Conservation (phyloP, 1,284 basidiomycete genomes). For the Anthracocystis setariae region DNA sequence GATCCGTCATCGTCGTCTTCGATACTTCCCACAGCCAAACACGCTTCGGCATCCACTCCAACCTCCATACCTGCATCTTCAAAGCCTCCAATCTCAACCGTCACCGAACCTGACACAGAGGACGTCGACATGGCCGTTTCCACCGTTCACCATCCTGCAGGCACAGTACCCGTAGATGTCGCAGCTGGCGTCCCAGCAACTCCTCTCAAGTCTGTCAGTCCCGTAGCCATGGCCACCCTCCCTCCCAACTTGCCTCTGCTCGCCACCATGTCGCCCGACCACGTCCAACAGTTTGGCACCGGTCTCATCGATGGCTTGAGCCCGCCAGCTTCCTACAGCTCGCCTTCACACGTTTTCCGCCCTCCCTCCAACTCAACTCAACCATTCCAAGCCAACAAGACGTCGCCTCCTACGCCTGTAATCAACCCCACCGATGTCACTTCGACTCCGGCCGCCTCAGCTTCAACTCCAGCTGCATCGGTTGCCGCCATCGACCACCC, state of each 20-base stretch:
- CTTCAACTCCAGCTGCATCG: slow-evolving; percentile 1
- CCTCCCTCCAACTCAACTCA: slow-evolving; percentile 26
- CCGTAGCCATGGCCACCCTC: slow-evolving; percentile 19
- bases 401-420: slow-evolving; percentile 14
- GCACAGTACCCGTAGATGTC: slow-evolving; percentile 4
- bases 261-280: slow-evolving; percentile 9
- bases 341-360: slow-evolving; percentile 26
- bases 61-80: slow-evolving; percentile 6
- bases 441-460: slow-evolving; percentile 7
- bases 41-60: slow-evolving; percentile 7
- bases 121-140: slow-evolving; percentile 34
- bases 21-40: slow-evolving; percentile 6
- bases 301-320: slow-evolving; percentile 12
- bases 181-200: background rate
- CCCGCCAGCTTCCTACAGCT: slow-evolving; percentile 17
- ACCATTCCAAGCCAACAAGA: slow-evolving; percentile 28
- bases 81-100: slow-evolving; percentile 8
- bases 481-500: slow-evolving; percentile 2
- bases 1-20: slow-evolving; percentile 5
- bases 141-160: slow-evolving; percentile 15
- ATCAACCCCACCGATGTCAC: slow-evolving; percentile 35
- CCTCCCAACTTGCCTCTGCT: slow-evolving; percentile 16
- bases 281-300: slow-evolving; percentile 27
- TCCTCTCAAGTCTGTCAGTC: slow-evolving; percentile 25
- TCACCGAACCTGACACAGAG: slow-evolving; percentile 19